Evolutionary conservation across 1,139 yeast species (phyloP).

Genomic region (Trichomonascaceae sp.): DNA sequence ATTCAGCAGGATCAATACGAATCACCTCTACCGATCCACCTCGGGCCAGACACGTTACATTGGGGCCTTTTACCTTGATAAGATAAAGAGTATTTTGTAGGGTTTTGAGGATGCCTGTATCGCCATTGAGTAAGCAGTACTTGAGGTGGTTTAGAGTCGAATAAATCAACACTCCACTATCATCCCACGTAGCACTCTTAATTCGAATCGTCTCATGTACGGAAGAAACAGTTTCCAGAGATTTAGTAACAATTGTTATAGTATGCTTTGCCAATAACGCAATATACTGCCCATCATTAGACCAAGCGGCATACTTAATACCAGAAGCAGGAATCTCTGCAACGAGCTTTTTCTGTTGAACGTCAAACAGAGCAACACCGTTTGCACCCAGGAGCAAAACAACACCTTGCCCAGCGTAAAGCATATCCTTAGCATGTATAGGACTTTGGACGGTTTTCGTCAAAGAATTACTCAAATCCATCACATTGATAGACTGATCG

Average conservation of each 20-base stretch:
- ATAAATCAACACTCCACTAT: constrained; percentile 81
- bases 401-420: constrained; percentile 78
- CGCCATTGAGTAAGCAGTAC: constrained; percentile 89
- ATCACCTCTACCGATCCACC: constrained; percentile 76
- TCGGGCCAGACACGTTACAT: constrained; percentile 77
- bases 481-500: constrained; percentile 64
- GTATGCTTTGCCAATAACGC: constrained; percentile 92
- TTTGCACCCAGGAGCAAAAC: constrained; percentile 68
- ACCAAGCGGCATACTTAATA: constrained; percentile 87
- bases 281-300: constrained; percentile 77
- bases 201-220: constrained; percentile 96
- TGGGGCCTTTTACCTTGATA: constrained; percentile 61
- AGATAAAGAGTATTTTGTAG: constrained; percentile 87
- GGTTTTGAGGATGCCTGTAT: constrained; percentile 88
- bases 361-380: constrained; percentile 78
- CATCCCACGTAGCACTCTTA: constrained; percentile 98
- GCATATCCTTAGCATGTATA: constrained; percentile 63
- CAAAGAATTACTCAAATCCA: constrained; percentile 72
- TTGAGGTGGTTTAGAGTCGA: constrained; percentile 94
- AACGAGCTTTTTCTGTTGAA: constrained; percentile 81
- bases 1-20: constrained; percentile 91
- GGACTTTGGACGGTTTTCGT: constrained; percentile 81
- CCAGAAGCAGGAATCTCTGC: constrained; percentile 60
- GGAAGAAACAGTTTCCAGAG: constrained; percentile 70
- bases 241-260: constrained; percentile 77